These are phyloP conservation scores for Amniculicola lignicola DNA, from an alignment of 495 filamentous ascomycete species.

Conservation along the genomic window DNA sequence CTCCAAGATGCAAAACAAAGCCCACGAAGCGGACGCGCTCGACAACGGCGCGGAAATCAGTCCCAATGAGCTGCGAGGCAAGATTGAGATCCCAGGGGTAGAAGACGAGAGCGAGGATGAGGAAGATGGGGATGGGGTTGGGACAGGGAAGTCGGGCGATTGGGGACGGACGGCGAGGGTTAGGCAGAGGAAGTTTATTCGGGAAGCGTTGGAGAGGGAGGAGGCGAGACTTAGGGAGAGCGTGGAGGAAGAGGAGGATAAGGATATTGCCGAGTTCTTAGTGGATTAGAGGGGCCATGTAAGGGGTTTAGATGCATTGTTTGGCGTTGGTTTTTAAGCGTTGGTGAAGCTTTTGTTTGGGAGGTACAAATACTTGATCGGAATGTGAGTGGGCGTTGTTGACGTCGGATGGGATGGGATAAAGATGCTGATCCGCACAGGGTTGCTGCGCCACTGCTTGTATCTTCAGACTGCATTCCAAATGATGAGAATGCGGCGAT, in stretches of 20 bases:
- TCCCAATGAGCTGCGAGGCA: constrained; percentile 57
- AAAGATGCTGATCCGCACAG: too few relatives aligned
- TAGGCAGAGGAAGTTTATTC: constrained; percentile 36
- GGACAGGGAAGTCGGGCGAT: constrained; percentile 47
- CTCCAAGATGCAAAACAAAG: constrained; percentile 24
- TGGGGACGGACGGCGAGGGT: constrained; percentile 47
- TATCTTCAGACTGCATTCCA: too few relatives aligned
- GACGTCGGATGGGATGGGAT: too few relatives aligned
- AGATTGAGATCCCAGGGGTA: constrained; percentile 37
- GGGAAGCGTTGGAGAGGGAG: constrained; percentile 43
- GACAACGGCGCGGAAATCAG: constrained; percentile 55
- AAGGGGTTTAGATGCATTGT: too few relatives aligned
- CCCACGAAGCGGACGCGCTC: constrained; percentile 14
- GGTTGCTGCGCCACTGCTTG: too few relatives aligned
- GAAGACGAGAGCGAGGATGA: constrained; percentile 54
- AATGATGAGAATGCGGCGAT: too few relatives aligned
- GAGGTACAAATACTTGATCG: too few relatives aligned
- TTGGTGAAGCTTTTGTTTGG: constrained; percentile 8
- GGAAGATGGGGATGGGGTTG: constrained; percentile 55
- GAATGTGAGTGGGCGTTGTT: too few relatives aligned
- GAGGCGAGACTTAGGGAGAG: constrained; percentile 33
- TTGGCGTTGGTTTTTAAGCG: too few relatives aligned
- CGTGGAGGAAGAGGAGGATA: constrained; percentile 46
- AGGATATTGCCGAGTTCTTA: constrained; percentile 65
- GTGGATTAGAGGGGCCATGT: too few relatives aligned